Evolutionary conservation across 2,329 filamentous ascomycete species (phyloP).

Genomic region (Lachnellula occidentalis): DNA sequence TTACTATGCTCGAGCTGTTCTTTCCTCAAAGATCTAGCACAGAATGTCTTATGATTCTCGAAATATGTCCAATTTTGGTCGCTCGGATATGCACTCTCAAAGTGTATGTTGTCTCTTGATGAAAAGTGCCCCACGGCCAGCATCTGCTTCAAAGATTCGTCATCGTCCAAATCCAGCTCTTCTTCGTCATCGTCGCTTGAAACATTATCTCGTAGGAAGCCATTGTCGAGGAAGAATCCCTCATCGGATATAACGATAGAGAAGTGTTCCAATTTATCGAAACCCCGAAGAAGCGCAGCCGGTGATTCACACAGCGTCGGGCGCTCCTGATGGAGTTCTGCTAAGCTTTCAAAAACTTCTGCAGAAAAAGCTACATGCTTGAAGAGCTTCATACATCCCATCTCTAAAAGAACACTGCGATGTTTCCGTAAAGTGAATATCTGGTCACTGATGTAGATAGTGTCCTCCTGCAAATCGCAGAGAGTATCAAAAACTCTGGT

Average conservation of each 20-base stretch:
- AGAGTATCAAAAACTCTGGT: constrained; percentile 9
- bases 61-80: not conserved
- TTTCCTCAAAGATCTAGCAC: not conserved
- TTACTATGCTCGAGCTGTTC: constrained; percentile 1
- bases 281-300: not conserved
- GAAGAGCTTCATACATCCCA: constrained; percentile 3
- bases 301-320: not conserved
- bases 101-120: constrained; percentile 11
- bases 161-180: not conserved
- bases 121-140: constrained; percentile 5
- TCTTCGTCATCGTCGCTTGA: not conserved
- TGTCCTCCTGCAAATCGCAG: constrained; percentile 13
- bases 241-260: constrained; percentile 2
- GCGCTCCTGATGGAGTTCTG: not conserved
- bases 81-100: not conserved
- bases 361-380: constrained; percentile 8
- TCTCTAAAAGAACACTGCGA: constrained; percentile 4
- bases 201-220: not conserved
- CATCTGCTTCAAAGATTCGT: not conserved
- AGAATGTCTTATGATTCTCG: not conserved
- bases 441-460: constrained; percentile 17
- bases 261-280: constrained; percentile 6
- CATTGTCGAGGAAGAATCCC: not conserved
- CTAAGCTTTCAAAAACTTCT: not conserved
- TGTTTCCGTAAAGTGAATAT: constrained; percentile 9